Evolutionary conservation across 257 asterid species (phyloP).

Genomic region (Nicotiana noctiflora): DNA sequence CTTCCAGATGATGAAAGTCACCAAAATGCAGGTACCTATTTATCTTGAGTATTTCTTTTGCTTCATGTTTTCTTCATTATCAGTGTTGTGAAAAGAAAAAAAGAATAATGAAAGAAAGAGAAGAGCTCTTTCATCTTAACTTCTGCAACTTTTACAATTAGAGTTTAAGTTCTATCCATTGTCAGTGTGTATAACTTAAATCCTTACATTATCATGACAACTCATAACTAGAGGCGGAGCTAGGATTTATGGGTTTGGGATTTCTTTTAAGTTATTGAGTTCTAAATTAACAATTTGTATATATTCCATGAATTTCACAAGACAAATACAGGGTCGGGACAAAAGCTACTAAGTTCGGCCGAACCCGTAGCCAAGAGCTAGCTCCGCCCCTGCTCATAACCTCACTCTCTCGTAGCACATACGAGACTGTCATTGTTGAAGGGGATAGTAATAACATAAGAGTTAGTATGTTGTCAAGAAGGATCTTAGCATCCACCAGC

Average conservation of each 20-base stretch:
- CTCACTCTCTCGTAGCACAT: neutral
- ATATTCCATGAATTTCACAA: too few species aligned
- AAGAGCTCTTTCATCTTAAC: neutral
- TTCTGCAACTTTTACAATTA: neutral
- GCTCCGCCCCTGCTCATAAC: neutral
- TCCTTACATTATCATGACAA: too few species aligned
- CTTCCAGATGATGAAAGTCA: slow-evolving; percentile 40
- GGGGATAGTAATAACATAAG: neutral
- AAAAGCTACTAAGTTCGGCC: too few species aligned
- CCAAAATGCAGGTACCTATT: slow-evolving; percentile 33
- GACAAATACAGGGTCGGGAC: too few species aligned
- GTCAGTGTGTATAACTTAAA: too few species aligned
- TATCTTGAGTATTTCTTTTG: neutral
- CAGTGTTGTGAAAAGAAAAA: neutral
- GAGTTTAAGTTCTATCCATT: too few species aligned
- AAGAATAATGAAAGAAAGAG: neutral
- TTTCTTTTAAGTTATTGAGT: too few species aligned
- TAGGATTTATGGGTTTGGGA: too few species aligned
- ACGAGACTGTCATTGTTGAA: neutral
- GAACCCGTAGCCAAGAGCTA: too few species aligned
- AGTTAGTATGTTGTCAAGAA: too few species aligned
- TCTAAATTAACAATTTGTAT: too few species aligned
- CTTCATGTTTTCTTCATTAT: neutral
- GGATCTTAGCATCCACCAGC: neutral
- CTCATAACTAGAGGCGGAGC: too few species aligned